Evolutionary conservation across 768 basidiomycete species (phyloP).

Genomic region (Boletus pseudopeckii): DNA sequence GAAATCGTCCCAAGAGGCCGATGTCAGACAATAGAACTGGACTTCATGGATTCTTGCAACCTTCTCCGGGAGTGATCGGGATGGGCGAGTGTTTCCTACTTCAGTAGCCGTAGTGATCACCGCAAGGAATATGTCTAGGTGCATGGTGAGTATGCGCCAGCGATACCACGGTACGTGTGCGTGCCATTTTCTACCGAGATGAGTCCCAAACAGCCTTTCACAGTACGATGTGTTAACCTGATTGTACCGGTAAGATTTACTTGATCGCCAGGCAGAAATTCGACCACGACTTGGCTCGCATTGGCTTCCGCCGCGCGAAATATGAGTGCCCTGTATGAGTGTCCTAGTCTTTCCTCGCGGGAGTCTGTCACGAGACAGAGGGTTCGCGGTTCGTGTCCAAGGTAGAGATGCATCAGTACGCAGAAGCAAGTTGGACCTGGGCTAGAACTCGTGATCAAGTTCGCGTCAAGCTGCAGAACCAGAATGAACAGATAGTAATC

Average conservation of each 20-base stretch:
- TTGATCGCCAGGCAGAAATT: slow-evolving; percentile 73
- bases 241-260: slow-evolving; percentile 65
- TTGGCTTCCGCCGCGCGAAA: slow-evolving; percentile 60
- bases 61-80: slow-evolving; percentile 54
- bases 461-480: not conserved
- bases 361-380: slow-evolving; percentile 70
- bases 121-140: slow-evolving; percentile 79
- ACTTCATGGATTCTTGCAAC: slow-evolving; percentile 86
- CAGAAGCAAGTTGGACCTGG: not conserved
- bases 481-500: not conserved
- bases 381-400: slow-evolving; percentile 63
- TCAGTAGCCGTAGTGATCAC: slow-evolving; percentile 75
- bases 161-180: slow-evolving; percentile 17
- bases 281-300: slow-evolving; percentile 72
- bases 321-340: slow-evolving; percentile 60
- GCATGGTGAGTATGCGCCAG: slow-evolving; percentile 2
- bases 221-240: slow-evolving; percentile 63
- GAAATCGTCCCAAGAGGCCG: slow-evolving; percentile 80
- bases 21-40: slow-evolving; percentile 83
- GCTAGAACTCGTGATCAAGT: not conserved
- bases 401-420: slow-evolving; percentile 68
- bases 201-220: slow-evolving; percentile 83
- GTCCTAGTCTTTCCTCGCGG: slow-evolving; percentile 60
- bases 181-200: slow-evolving; percentile 69
- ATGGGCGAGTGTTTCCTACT: slow-evolving; percentile 67